phyloP scores from a whole-genome alignment of 2,329 filamentous ascomycete genomes.

The Penicillium olsonii region DNA sequence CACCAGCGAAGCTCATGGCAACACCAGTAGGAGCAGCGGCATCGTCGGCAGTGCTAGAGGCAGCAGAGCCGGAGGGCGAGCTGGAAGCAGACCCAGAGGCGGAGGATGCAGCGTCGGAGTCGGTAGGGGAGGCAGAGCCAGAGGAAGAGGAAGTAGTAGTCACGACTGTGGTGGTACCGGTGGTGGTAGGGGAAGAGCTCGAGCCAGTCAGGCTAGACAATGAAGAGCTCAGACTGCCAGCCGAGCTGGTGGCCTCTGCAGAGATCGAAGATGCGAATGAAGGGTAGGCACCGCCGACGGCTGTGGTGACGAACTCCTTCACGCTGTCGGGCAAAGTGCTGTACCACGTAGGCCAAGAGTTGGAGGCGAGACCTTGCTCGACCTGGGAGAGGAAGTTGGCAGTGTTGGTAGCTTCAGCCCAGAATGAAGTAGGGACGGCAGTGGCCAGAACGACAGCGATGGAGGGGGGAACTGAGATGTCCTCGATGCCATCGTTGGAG shows the following conservation, averaged over 20 bases:
- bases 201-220: not conserved
- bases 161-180: not conserved
- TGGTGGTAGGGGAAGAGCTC: not conserved
- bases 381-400: conserved; percentile 9
- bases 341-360: conserved; percentile 20
- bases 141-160: conserved; percentile 3
- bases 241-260: not conserved
- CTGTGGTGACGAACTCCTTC: conserved; percentile 15
- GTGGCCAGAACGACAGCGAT: conserved; percentile 12
- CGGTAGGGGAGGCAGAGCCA: conserved; percentile 3
- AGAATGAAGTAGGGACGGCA: conserved; percentile 12
- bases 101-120: conserved; percentile 4
- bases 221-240: not conserved
- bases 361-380: conserved; percentile 10
- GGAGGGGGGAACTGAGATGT: conserved; percentile 3
- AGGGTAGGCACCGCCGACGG: conserved; percentile 8
- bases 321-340: conserved; percentile 17
- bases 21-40: conserved; percentile 18
- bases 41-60: conserved; percentile 12
- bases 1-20: conserved; percentile 18
- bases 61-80: conserved; percentile 5
- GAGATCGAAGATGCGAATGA: not conserved
- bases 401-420: conserved; percentile 10
- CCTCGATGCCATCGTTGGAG: not conserved
- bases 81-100: not conserved